Percentiles rank a stretch among this genome's conserved stretches.
Evolutionary conservation across 129 eudicot genomes (phyloP).

Genomic region (Ambrosia artemisiifolia): DNA sequence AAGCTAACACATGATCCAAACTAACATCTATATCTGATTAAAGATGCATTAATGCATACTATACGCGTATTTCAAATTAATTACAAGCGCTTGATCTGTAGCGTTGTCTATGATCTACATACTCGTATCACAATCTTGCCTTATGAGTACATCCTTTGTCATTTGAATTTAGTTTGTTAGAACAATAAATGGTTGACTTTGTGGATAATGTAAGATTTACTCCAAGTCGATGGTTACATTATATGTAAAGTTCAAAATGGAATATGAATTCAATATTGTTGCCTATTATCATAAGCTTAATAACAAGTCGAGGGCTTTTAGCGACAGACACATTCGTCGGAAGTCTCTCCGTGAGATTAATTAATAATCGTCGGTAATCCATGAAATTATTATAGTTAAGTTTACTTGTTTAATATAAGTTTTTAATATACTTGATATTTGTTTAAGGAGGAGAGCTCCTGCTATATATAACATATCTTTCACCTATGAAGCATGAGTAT

Average conservation of each 20-base stretch:
- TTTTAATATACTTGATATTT: too few species aligned
- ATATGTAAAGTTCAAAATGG: not conserved
- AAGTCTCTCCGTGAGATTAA: too few species aligned
- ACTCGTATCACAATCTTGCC: not conserved
- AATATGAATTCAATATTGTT: not conserved
- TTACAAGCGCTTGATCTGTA: not conserved
- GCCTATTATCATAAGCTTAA: too few species aligned
- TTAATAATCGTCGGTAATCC: too few species aligned
- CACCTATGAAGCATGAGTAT: too few species aligned
- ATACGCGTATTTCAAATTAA: slow-evolving; percentile 6
- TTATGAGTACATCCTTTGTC: slow-evolving; percentile 6
- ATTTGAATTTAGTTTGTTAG: slow-evolving; percentile 15
- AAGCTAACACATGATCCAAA: slow-evolving; percentile 6
- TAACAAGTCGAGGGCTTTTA: too few species aligned
- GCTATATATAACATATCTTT: too few species aligned
- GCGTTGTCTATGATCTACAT: slow-evolving; percentile 3
- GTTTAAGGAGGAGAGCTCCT: too few species aligned
- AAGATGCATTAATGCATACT: not conserved
- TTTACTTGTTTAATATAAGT: too few species aligned
- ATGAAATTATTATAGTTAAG: too few species aligned
- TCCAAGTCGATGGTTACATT: not conserved
- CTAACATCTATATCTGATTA: slow-evolving; percentile 9
- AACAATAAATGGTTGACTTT: slow-evolving; percentile 24
- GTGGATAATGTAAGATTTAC: slow-evolving; percentile 17
- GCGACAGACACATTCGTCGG: too few species aligned